Conservation (phyloP, 2,329 filamentous ascomycete species). For the Aureobasidium sp. region DNA sequence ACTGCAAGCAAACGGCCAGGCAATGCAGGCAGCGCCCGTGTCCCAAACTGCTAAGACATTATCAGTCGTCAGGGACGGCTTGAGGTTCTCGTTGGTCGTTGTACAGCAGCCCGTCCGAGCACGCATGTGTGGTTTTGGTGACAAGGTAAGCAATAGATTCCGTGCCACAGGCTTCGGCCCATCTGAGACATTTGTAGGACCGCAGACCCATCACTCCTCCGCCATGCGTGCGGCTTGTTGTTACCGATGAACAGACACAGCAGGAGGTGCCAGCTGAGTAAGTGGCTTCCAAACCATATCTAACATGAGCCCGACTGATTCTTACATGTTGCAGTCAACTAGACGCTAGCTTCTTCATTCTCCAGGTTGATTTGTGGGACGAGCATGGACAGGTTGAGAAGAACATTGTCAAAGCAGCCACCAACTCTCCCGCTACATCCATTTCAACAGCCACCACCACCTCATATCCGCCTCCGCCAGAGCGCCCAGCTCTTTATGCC, state of each 20-base stretch:
- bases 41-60: neutral
- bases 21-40: neutral
- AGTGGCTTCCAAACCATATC: neutral
- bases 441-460: slow-evolving; percentile 76
- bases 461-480: slow-evolving; percentile 58
- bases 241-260: slow-evolving; percentile 66
- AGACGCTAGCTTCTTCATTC: slow-evolving; percentile 60
- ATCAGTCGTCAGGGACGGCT: neutral
- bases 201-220: slow-evolving; percentile 92
- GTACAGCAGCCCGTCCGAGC: slow-evolving; percentile 88
- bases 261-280: slow-evolving; percentile 60
- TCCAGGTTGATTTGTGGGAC: slow-evolving; percentile 64
- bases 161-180: slow-evolving; percentile 11
- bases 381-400: slow-evolving; percentile 55
- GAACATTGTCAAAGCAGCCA: slow-evolving; percentile 61
- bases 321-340: slow-evolving; percentile 38
- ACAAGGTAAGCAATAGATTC: slow-evolving; percentile 60
- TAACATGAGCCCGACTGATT: neutral
- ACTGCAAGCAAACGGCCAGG: slow-evolving; percentile 11
- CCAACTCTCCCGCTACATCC: slow-evolving; percentile 56
- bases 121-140: slow-evolving; percentile 97
- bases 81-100: slow-evolving; percentile 39
- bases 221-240: slow-evolving; percentile 78
- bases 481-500: slow-evolving; percentile 21
- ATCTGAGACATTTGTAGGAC: slow-evolving; percentile 53